Conservation (phyloP, 179 eudicot species). For the Camellia oleifera region DNA sequence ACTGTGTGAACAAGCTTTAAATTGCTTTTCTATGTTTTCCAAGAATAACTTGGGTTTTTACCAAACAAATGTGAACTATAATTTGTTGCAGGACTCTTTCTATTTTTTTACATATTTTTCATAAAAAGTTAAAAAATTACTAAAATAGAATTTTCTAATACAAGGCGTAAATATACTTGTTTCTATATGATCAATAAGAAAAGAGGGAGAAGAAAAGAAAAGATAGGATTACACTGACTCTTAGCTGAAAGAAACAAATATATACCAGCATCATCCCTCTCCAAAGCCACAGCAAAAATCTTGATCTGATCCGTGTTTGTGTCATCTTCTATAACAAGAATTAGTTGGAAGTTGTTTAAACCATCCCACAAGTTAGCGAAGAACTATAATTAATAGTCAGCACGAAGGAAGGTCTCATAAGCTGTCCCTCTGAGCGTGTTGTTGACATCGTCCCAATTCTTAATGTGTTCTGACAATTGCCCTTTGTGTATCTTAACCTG, state of each 20-base stretch:
- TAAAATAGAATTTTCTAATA: not conserved
- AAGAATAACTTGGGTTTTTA: no score
- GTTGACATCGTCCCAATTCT: constrained; percentile 65
- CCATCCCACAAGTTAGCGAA: constrained; percentile 15
- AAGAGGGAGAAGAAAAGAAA: not conserved
- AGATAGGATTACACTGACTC: not conserved
- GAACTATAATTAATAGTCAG: constrained; percentile 42
- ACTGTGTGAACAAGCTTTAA: no score
- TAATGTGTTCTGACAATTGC: constrained; percentile 56
- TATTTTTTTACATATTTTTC: no score
- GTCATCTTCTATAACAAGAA: constrained; percentile 14
- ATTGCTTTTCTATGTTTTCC: no score
- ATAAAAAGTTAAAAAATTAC: no score
- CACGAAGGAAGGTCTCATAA: constrained; percentile 56
- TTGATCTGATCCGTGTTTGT: not conserved
- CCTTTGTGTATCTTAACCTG: constrained; percentile 85
- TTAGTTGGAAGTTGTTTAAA: constrained; percentile 25
- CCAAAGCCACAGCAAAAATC: not conserved
- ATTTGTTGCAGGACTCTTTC: no score
- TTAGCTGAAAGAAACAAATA: not conserved
- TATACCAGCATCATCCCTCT: not conserved
- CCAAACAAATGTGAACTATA: no score
- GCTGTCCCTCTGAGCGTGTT: constrained; percentile 67
- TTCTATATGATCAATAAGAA: not conserved
- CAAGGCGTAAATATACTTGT: not conserved